Evolutionary conservation across 176 grass and related monocot species (phyloP).

Genomic region (Otatea glauca): DNA sequence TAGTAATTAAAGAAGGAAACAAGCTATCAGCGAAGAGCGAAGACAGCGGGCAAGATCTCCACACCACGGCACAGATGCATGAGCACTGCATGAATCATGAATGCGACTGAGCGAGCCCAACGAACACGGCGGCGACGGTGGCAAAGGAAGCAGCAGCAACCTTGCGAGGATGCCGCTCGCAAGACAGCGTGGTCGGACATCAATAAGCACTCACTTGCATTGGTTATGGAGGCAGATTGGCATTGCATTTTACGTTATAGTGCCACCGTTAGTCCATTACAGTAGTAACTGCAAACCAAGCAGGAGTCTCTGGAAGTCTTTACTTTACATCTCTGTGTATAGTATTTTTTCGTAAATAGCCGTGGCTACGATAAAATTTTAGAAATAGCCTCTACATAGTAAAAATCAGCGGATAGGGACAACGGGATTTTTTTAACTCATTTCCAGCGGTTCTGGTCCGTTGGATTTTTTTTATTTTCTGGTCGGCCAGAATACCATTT

Average conservation of each 20-base stretch:
- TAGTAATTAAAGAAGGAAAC: background rate
- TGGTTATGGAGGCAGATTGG: background rate
- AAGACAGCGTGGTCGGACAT: background rate
- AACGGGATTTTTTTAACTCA: too few relatives aligned
- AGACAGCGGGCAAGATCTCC: too few relatives aligned
- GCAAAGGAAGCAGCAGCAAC: background rate
- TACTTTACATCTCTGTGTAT: too few relatives aligned
- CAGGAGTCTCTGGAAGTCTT: background rate
- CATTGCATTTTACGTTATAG: background rate
- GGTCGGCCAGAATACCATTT: too few relatives aligned
- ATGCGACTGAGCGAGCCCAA: background rate
- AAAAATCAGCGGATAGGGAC: too few relatives aligned
- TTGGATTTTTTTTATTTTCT: too few relatives aligned
- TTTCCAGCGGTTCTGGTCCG: too few relatives aligned
- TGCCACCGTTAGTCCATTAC: background rate
- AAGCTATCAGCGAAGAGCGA: too few relatives aligned
- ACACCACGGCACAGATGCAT: background rate
- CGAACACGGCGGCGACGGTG: background rate
- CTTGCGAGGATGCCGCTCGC: background rate
- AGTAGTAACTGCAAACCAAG: background rate
- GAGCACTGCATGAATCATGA: background rate
- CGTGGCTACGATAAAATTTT: too few relatives aligned
- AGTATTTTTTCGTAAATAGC: too few relatives aligned
- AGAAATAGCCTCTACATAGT: too few relatives aligned
- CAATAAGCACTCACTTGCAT: background rate